These are phyloP conservation scores for Lasiodiplodia sp. DNA, from an alignment of 2,329 filamentous ascomycete species.

Conservation along the genomic window DNA sequence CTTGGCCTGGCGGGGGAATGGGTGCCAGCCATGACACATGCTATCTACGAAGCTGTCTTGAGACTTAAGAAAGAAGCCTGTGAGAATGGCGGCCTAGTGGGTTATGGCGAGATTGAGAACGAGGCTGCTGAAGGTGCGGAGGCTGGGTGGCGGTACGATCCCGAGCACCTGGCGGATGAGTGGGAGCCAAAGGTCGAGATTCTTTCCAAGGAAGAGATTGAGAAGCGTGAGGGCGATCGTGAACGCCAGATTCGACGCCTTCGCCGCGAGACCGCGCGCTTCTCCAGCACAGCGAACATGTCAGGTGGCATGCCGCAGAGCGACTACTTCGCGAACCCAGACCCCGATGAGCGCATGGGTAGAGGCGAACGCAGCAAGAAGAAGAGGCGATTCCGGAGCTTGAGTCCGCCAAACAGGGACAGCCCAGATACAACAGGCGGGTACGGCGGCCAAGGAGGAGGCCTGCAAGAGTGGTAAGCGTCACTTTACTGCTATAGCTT, in stretches of 20 bases:
- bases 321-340: slow-evolving; percentile 66
- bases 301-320: slow-evolving; percentile 73
- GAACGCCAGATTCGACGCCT: slow-evolving; percentile 88
- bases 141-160: slow-evolving; percentile 94
- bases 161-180: slow-evolving; percentile 75
- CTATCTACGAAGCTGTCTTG: slow-evolving; percentile 93
- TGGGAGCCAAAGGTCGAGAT: slow-evolving; percentile 62
- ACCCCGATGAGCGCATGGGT: slow-evolving; percentile 81
- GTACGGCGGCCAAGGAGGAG: slow-evolving; percentile 72
- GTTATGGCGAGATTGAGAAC: slow-evolving; percentile 81
- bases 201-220: slow-evolving; percentile 93
- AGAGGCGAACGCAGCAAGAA: slow-evolving; percentile 93
- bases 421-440: slow-evolving; percentile 76
- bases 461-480: slow-evolving; percentile 55
- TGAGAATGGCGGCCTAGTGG: slow-evolving; percentile 85
- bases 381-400: slow-evolving; percentile 88
- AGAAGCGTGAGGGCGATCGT: slow-evolving; percentile 92
- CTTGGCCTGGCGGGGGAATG: slow-evolving; percentile 90
- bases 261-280: slow-evolving; percentile 88
- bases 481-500: not conserved
- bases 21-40: slow-evolving; percentile 92
- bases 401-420: slow-evolving; percentile 82
- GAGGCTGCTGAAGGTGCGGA: slow-evolving; percentile 83
- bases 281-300: slow-evolving; percentile 86
- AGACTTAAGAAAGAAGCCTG: slow-evolving; percentile 96